phyloP scores from a whole-genome alignment of 805 yeast genomes.

The Clavispora asparagi region DNA sequence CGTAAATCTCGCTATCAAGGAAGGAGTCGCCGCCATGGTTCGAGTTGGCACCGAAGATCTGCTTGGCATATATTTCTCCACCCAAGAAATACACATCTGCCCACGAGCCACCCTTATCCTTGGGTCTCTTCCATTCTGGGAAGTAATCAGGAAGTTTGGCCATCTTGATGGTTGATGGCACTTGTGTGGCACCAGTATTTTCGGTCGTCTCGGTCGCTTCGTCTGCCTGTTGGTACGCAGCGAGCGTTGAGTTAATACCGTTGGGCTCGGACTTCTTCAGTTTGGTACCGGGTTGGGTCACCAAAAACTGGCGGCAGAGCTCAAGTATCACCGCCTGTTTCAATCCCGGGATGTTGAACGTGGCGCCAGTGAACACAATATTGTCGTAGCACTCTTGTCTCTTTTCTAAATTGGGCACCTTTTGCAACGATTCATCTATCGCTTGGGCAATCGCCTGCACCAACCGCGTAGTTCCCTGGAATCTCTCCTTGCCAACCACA shows the following conservation, averaged over 20 bases:
- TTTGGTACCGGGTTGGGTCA: conserved; percentile 27
- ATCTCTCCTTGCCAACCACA: conserved; percentile 85
- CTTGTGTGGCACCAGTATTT: conserved; percentile 45
- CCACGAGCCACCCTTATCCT: conserved; percentile 51
- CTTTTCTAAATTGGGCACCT: conserved; percentile 61
- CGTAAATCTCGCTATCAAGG: conserved; percentile 64
- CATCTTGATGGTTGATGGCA: conserved; percentile 67
- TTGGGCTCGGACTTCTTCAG: conserved; percentile 18
- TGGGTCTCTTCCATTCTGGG: conserved; percentile 80
- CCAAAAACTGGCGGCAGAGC: conserved; percentile 51
- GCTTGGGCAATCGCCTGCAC: conserved; percentile 50
- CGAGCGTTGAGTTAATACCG: conserved; percentile 34
- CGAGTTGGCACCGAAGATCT: conserved; percentile 60
- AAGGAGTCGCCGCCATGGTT: conserved; percentile 57
- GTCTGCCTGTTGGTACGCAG: conserved; percentile 40
- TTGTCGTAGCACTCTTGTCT: conserved; percentile 85
- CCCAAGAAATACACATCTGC: conserved; percentile 79
- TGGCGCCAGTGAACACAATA: conserved; percentile 73
- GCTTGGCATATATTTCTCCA: conserved; percentile 82
- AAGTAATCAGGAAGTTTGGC: conserved; percentile 85
- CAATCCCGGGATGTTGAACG: conserved; percentile 70
- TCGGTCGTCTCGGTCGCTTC: conserved; percentile 19
- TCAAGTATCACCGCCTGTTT: conserved; percentile 60
- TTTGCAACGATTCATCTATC: conserved; percentile 48
- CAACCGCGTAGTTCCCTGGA: conserved; percentile 67